A percentile compares a stretch with the other conserved stretches of the same genome.
phyloP scores from a whole-genome alignment of 345 rosid genomes.

The Acer campestre region DNA sequence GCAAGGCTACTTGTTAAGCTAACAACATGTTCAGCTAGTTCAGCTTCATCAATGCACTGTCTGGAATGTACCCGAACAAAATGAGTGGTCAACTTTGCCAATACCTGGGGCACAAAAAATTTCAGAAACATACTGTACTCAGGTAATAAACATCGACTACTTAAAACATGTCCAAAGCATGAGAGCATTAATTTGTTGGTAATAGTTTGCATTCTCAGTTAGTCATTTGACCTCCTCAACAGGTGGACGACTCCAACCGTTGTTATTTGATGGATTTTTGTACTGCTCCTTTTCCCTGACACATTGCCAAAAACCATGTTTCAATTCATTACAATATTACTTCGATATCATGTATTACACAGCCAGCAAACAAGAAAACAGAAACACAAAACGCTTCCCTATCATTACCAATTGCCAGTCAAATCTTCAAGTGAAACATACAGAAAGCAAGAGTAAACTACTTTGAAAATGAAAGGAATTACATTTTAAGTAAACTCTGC shows the following conservation, averaged over 20 bases:
- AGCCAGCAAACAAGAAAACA: neutral
- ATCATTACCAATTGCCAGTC: neutral
- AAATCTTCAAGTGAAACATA: neutral
- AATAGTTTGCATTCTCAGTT: conserved; percentile 11
- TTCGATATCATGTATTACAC: neutral
- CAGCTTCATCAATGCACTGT: conserved; percentile 92
- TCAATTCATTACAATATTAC: conserved; percentile 11
- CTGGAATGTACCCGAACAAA: conserved; percentile 72
- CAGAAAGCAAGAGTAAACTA: neutral
- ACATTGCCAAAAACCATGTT: conserved; percentile 24
- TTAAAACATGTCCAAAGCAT: neutral
- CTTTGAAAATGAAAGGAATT: neutral
- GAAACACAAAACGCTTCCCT: neutral
- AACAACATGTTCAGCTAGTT: conserved; percentile 84
- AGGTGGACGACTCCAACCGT: conserved; percentile 74
- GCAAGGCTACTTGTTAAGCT: conserved; percentile 87
- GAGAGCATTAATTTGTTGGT: conserved; percentile 14
- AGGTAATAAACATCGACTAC: conserved; percentile 6
- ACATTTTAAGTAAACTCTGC: neutral
- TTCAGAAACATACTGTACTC: conserved; percentile 6
- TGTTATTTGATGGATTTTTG: conserved; percentile 56
- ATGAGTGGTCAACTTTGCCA: conserved; percentile 78
- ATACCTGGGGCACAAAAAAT: conserved; percentile 43
- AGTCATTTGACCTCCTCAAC: conserved; percentile 73
- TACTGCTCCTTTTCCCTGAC: conserved; percentile 80